Conservation (phyloP, 306 rosid genomes). For the Fragaria nilgerrensis region DNA sequence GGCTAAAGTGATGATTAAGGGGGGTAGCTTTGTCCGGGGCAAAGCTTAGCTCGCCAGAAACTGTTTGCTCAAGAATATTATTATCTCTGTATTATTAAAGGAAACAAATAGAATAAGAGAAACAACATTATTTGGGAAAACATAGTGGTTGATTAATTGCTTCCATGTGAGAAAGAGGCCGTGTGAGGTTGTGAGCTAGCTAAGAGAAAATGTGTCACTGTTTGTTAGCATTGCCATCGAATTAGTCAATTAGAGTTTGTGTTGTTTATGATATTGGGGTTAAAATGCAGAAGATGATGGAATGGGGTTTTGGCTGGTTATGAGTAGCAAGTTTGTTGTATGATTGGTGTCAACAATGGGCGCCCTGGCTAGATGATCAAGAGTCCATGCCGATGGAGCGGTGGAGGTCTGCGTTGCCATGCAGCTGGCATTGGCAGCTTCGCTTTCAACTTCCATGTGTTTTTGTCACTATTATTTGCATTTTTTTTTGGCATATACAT, state of each 20-base stretch:
- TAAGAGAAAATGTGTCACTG: background rate
- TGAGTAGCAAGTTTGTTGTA: background rate
- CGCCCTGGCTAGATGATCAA: background rate
- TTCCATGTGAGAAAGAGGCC: background rate
- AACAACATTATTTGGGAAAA: background rate
- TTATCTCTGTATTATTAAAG: background rate
- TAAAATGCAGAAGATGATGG: background rate
- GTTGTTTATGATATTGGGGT: background rate
- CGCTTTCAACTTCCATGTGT: background rate
- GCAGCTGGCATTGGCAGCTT: background rate
- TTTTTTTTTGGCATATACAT: background rate
- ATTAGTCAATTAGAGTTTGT: background rate
- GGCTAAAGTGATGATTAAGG: background rate
- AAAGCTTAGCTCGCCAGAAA: conserved; percentile 1
- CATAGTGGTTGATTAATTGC: background rate
- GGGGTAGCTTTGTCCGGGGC: background rate
- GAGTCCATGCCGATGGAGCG: background rate
- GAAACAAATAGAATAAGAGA: background rate
- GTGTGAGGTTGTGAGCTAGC: background rate
- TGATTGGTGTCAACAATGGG: background rate
- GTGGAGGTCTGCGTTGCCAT: background rate
- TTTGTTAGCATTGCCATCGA: background rate
- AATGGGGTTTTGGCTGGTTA: background rate
- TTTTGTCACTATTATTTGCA: background rate
- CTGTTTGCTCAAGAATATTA: background rate